Conservation (phyloP, 1,139 yeast species). For the Pichia terricola region DNA sequence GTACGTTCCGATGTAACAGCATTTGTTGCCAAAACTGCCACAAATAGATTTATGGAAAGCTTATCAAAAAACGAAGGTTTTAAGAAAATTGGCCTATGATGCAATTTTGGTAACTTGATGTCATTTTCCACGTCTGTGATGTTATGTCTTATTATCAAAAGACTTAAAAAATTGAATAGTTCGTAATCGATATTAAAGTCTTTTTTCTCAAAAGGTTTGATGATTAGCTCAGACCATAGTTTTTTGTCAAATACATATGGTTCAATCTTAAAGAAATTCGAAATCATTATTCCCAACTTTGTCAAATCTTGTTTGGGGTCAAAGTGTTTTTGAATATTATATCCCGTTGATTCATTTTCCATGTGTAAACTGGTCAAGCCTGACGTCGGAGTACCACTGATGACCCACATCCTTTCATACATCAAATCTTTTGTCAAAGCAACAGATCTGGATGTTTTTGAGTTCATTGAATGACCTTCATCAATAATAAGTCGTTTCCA, state of each 20-base stretch:
- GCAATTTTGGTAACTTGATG: conserved; percentile 47
- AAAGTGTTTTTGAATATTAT: conserved; percentile 28
- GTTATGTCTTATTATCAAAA: conserved; percentile 47
- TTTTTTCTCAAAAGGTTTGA: conserved; percentile 37
- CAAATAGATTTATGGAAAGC: conserved; percentile 50
- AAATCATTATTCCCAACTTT: conserved; percentile 43
- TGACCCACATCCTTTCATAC: conserved; percentile 63
- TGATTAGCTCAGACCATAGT: conserved; percentile 38
- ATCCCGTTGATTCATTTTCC: conserved; percentile 31
- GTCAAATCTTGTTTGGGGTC: conserved; percentile 42
- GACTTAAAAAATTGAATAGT: conserved; percentile 33
- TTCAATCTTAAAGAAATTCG: conserved; percentile 47
- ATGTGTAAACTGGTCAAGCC: conserved; percentile 54
- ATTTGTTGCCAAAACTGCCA: conserved; percentile 59
- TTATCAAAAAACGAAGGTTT: conserved; percentile 55
- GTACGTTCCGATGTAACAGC: conserved; percentile 64
- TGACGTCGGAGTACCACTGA: conserved; percentile 67
- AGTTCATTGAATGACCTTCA: conserved; percentile 59
- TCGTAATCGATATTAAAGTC: conserved; percentile 33
- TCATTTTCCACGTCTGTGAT: conserved; percentile 44
- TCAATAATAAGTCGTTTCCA: conserved; percentile 70
- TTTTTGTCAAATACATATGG: conserved; percentile 44
- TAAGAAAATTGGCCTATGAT: conserved; percentile 47
- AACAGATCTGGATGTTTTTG: conserved; percentile 42
- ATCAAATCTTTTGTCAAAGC: conserved; percentile 37